Percentiles rank a stretch among this genome's conserved stretches.
Evolutionary conservation across 2,329 filamentous ascomycete species (phyloP).

Genomic region (Aureobasidium sp.): DNA sequence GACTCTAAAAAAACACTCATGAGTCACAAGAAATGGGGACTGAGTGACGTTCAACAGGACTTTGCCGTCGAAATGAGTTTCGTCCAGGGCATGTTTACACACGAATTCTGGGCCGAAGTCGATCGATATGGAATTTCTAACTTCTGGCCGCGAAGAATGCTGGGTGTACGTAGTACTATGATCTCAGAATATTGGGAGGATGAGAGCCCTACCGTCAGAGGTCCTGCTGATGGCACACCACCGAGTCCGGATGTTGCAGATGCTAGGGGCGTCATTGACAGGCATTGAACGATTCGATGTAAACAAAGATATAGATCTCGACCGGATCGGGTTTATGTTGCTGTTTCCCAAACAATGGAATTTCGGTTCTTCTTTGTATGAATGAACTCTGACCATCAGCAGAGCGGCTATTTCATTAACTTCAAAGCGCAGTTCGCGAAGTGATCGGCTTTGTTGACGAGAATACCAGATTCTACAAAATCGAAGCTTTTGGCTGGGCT

Average conservation of each 20-base stretch:
- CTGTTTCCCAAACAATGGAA: background rate
- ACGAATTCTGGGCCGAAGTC: background rate
- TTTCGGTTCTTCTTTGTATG: background rate
- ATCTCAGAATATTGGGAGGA: background rate
- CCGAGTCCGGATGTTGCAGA: background rate
- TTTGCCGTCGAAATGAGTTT: conserved; percentile 1
- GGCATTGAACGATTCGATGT: background rate
- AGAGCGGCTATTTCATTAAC: too few relatives aligned
- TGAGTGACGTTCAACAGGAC: background rate
- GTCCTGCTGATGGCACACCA: background rate
- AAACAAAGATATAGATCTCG: background rate
- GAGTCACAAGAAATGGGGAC: background rate
- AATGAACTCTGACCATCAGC: too few relatives aligned
- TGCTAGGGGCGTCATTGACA: background rate
- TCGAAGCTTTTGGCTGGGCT: background rate
- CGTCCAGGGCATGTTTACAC: background rate
- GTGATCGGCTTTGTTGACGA: background rate
- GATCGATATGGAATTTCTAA: background rate
- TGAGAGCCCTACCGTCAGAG: background rate
- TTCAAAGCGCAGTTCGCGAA: too few relatives aligned
- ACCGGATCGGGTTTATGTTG: background rate
- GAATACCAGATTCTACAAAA: too few relatives aligned
- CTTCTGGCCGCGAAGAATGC: background rate
- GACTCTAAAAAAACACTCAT: background rate
- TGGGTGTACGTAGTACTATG: background rate